Base-by-base conservation (phyloP, 2,329 filamentous ascomycete species). In the Claviceps humidiphila region DNA sequence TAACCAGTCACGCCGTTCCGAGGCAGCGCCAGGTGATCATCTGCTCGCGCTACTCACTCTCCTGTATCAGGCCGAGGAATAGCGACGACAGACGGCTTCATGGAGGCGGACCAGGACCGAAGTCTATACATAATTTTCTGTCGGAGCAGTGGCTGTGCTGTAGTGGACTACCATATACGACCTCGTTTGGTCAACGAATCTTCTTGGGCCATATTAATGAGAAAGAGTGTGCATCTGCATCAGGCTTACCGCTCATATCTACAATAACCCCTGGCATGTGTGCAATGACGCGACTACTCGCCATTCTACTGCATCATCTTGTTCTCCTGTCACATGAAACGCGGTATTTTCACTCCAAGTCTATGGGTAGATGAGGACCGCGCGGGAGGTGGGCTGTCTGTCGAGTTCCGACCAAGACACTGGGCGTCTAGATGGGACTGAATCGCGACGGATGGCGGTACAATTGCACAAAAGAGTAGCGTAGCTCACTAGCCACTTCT, bases 321-420 rank as follows among this genome's bases (percentile, higher is more conserved):
- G 45, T n/a, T 60, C 7, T 57, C 59, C 5, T 45, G 53, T 11
- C 50, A 49, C 1, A 41, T 47, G 6, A 63, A 68, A 51, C 56
- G 59, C 49, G 6, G 56, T 2, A 56, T 65, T 11, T 11, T 69
- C 66, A 67, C 22, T 60, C 11, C 48, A 54, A 39, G 65, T 60
- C 5, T 69, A 69, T 47, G 57, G 58, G 16, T 37, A 60, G 39
- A 65, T 66, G n/a, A 57, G 60, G 51, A 52, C 47, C n/a, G 60
- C 66, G 37, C 56, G 52, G 13, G 52, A 52, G 11, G 43, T 41
- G 2, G 16, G 39, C 3, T 53, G 52, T 26, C 54, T 50, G 49
- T 26, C 51, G 45, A 46, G 53, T 2, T 51, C 51, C 6, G 57
- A 40, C 6, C 30, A 34, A 5, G 30, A 39, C 40, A 2, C 13